Conservation (phyloP, 257 asterid genomes). For the Nicotiana knightiana region DNA sequence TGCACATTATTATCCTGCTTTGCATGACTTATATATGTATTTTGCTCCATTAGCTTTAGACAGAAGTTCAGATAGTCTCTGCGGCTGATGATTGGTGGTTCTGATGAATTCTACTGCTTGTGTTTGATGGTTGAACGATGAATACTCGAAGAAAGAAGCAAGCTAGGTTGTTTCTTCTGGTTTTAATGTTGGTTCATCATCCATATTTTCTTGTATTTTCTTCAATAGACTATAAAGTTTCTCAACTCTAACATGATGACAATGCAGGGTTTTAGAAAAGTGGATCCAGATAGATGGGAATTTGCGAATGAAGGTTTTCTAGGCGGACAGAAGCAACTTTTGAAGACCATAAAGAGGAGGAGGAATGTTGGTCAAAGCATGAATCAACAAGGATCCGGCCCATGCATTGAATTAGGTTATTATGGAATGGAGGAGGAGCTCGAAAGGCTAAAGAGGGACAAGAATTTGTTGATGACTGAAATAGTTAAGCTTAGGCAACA, state of each 20-base stretch:
- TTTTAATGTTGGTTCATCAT: slow-evolving; percentile 11
- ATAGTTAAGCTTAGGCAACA: slow-evolving; percentile 62
- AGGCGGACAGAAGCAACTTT: slow-evolving; percentile 87
- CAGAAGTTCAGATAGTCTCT: slow-evolving; percentile 10
- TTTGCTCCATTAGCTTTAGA: slow-evolving; percentile 8
- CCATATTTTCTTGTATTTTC: neutral
- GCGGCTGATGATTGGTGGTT: slow-evolving; percentile 16
- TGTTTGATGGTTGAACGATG: slow-evolving; percentile 27
- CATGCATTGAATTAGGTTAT: slow-evolving; percentile 56
- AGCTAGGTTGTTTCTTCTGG: slow-evolving; percentile 29
- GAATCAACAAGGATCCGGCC: slow-evolving; percentile 38
- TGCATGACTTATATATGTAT: neutral
- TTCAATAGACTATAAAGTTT: neutral
- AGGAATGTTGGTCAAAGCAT: slow-evolving; percentile 36
- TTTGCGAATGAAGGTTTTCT: slow-evolving; percentile 90
- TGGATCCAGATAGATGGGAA: slow-evolving; percentile 92
- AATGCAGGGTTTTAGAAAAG: slow-evolving; percentile 86
- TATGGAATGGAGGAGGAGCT: slow-evolving; percentile 76
- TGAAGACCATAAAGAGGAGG: slow-evolving; percentile 75
- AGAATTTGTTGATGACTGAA: slow-evolving; percentile 52
- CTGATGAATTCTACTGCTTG: slow-evolving; percentile 48
- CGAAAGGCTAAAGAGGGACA: slow-evolving; percentile 52
- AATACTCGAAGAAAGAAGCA: slow-evolving; percentile 34
- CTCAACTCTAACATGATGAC: neutral
- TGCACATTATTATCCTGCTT: neutral